Evolutionary conservation across 345 rosid species (phyloP).

Genomic region (Ceriops decandra): DNA sequence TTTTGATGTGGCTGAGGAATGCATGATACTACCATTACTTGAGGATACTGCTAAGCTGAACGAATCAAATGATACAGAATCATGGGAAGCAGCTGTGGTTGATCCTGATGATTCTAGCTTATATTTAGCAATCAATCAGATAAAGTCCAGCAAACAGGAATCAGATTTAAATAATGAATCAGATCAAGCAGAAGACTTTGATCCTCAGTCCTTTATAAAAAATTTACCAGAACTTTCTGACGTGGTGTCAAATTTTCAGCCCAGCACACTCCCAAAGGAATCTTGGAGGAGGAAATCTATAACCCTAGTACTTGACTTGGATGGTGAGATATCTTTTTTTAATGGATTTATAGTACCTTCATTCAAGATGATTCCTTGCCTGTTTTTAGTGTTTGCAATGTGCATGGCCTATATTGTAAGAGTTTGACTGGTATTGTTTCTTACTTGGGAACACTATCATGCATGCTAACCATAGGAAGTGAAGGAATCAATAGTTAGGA

Average conservation of each 20-base stretch:
- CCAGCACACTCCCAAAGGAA: slow-evolving; percentile 41
- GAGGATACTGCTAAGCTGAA: slow-evolving; percentile 57
- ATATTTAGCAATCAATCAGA: slow-evolving; percentile 56
- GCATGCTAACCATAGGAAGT: no score
- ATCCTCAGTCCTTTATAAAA: slow-evolving; percentile 69
- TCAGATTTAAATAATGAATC: slow-evolving; percentile 46
- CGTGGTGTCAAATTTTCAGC: slow-evolving; percentile 53
- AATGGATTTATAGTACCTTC: background rate
- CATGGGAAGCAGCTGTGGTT: slow-evolving; percentile 40
- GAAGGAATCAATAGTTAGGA: no score
- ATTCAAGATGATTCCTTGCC: no score
- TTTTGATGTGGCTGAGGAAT: slow-evolving; percentile 63
- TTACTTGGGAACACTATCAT: background rate
- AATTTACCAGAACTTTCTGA: slow-evolving; percentile 83
- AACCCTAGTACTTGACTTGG: slow-evolving; percentile 90
- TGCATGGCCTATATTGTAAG: no score
- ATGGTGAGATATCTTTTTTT: slow-evolving; percentile 49
- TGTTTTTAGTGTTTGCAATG: no score
- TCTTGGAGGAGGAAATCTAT: slow-evolving; percentile 51
- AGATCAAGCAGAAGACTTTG: slow-evolving; percentile 63
- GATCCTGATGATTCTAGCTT: slow-evolving; percentile 47
- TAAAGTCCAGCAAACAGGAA: slow-evolving; percentile 45
- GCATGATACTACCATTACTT: slow-evolving; percentile 69
- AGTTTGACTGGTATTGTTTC: background rate
- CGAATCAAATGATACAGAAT: slow-evolving; percentile 38